Evolutionary conservation across 2,329 filamentous ascomycete genomes (phyloP), one percentile per base, ranked within the genome.

Genomic region (Colletotrichum musicola): DNA sequence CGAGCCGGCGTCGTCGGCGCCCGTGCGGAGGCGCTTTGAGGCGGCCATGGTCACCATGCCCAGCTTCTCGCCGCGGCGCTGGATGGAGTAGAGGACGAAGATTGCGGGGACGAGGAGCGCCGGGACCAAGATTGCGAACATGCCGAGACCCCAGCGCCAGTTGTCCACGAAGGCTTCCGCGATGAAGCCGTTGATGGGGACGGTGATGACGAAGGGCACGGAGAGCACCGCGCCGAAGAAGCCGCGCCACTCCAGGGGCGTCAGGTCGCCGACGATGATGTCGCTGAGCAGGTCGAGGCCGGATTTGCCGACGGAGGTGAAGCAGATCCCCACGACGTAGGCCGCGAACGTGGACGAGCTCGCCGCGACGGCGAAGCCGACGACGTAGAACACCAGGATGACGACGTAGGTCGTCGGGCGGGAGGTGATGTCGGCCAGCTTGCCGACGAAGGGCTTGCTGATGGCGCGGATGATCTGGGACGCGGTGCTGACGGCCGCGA

Each of bases 121-220:
- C 0, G 89, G 89, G 5, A 89, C 76, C 47, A 91, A 83, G 71
- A 92, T 89, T 63, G 86, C 84, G 76, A 89, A 91, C 75, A 86
- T 86, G 59, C 89, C 89, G 72, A 88, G 86, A 3, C 85, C 89
- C 89, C 89, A 91, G 53, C 89, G 83, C 88, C 88, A 91, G 49
- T 81, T 72, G 25, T 81, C 78, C 4, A 76, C 70, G 46, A 82
- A 81, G 18, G 71, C 78, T 6, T 82, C 77, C 4, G 76, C 76
- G 18, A 84, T 83, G 72, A 81, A 81, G 1, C 81, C 81, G 27
- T 81, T 81, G 71, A 83, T 70, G 20, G 78, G 79, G 0, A 79
- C 76, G 0, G 81, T 84, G 42, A 84, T 72, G 27, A 82, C 71
- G 65, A 77, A 77, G 1, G 76, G 76, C 0, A 76, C 13, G 3